Conservation (phyloP, 306 rosid species). For the Cucumis hystrix region DNA sequence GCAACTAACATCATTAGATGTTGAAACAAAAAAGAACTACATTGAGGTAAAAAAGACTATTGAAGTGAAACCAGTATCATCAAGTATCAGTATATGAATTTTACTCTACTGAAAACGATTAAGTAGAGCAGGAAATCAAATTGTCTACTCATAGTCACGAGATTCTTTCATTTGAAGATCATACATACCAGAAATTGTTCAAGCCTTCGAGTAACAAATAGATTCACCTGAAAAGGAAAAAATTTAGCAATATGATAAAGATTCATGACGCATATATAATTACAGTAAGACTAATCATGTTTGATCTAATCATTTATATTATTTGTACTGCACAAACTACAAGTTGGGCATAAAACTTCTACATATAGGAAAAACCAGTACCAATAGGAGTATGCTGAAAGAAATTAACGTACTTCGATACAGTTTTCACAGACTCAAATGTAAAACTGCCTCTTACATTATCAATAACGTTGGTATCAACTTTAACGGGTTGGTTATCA, state of each 20-base stretch:
- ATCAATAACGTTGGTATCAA: conserved; percentile 33
- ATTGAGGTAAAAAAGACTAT: neutral
- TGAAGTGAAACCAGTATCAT: neutral
- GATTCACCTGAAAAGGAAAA: conserved; percentile 39
- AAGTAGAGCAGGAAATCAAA: neutral
- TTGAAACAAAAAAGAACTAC: neutral
- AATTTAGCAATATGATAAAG: neutral
- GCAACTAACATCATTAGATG: neutral
- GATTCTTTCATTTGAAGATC: conserved; percentile 4
- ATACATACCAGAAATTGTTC: conserved; percentile 82
- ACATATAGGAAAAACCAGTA: neutral
- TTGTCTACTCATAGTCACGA: neutral
- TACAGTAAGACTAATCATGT: neutral
- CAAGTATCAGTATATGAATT: neutral
- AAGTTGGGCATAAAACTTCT: neutral
- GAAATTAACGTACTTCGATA: neutral
- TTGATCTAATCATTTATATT: neutral
- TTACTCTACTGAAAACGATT: neutral
- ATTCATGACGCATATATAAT: neutral
- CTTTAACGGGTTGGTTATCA: conserved; percentile 51
- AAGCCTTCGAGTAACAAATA: conserved; percentile 73
- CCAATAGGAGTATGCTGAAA: neutral
- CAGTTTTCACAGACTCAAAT: neutral
- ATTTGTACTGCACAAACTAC: neutral
- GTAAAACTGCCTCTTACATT: conserved; percentile 33